phyloP scores from a whole-genome alignment of 208 protist genomes.

The Naegleria fowleri region DNA sequence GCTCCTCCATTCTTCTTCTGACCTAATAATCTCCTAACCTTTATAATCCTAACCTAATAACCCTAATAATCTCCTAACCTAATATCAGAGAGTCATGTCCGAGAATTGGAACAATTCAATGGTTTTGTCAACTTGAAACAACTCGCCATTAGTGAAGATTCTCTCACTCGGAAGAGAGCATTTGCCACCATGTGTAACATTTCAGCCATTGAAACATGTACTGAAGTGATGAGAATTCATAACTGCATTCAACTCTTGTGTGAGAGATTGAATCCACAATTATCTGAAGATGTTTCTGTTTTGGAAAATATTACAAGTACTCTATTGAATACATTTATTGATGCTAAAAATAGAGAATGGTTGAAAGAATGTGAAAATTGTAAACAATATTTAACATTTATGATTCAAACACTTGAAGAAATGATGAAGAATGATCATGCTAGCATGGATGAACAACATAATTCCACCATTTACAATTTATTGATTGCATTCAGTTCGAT shows the following conservation, averaged over 20 bases:
- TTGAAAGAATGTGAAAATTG: not conserved
- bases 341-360: not conserved
- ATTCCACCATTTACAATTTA: not conserved
- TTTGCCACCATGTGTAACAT: slow-evolving; percentile 7
- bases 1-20: not conserved
- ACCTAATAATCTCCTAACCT: not conserved
- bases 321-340: not conserved
- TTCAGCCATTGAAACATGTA: not conserved
- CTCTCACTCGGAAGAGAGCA: not conserved
- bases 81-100: not conserved
- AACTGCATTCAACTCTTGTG: not conserved
- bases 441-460: not conserved
- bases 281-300: no score
- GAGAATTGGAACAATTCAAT: not conserved
- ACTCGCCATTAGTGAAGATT: not conserved
- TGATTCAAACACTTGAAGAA: not conserved
- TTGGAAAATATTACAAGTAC: slow-evolving; percentile 6
- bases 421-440: not conserved
- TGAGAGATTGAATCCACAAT: not conserved
- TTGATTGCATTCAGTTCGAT: not conserved
- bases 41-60: not conserved
- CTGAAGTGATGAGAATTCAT: no score
- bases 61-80: not conserved
- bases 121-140: not conserved
- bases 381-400: not conserved